phyloP scores from a whole-genome alignment of 805 yeast species.

The Cyberlindnera xylosilytica region DNA sequence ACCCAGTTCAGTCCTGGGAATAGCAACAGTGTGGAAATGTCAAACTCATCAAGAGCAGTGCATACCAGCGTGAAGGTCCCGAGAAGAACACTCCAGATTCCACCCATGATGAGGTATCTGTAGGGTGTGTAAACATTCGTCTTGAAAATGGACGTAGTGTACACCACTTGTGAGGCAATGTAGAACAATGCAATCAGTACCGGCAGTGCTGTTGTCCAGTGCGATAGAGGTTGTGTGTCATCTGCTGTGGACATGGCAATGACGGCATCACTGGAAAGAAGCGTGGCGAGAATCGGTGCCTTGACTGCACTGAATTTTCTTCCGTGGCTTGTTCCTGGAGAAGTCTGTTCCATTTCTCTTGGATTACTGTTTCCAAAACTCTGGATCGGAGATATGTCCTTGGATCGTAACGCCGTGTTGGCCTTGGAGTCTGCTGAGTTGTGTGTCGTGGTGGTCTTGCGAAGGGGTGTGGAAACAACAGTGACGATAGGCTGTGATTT shows the following conservation, averaged over 20 bases:
- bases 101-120: constrained; percentile 89
- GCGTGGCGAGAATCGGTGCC: constrained; percentile 21
- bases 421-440: background rate
- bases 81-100: constrained; percentile 22
- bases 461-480: constrained; percentile 4
- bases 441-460: background rate
- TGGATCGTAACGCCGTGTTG: constrained; percentile 1
- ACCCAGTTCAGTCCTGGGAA: background rate
- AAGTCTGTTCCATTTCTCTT: constrained; percentile 1
- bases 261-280: constrained; percentile 15
- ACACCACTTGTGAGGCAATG: constrained; percentile 31
- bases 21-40: constrained; percentile 2
- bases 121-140: constrained; percentile 82
- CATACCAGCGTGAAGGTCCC: constrained; percentile 20
- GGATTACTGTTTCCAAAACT: constrained; percentile 3
- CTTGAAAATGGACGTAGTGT: constrained; percentile 68
- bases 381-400: constrained; percentile 13
- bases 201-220: constrained; percentile 10
- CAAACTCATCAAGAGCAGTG: background rate
- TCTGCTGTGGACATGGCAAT: constrained; percentile 4
- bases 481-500: constrained; percentile 4
- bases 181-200: constrained; percentile 29
- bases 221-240: background rate
- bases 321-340: background rate
- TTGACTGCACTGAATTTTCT: constrained; percentile 12